A percentile compares a stretch with the other conserved stretches of the same genome.
Conservation (phyloP, 2,329 filamentous ascomycete genomes). For the Claviceps sorghi region DNA sequence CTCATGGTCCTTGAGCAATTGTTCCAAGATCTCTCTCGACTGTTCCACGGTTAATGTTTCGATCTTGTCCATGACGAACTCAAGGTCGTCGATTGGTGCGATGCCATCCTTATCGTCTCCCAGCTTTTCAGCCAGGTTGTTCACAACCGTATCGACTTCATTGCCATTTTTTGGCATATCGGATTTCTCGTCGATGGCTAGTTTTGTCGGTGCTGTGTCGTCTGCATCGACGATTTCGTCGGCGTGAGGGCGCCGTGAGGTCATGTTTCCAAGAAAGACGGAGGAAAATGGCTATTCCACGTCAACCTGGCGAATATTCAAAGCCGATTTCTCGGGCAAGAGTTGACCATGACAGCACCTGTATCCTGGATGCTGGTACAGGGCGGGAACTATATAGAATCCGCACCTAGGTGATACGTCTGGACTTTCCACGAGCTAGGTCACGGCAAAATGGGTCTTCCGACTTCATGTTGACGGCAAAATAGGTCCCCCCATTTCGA, state of each 20-base stretch:
- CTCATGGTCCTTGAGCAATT: conserved; percentile 11
- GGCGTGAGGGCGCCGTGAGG: neutral
- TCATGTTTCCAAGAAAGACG: neutral
- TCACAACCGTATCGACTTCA: conserved; percentile 1
- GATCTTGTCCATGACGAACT: conserved; percentile 13
- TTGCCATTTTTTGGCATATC: neutral
- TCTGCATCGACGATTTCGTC: neutral
- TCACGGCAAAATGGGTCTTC: too few relatives aligned
- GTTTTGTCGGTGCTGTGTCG: neutral
- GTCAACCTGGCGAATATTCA: too few relatives aligned
- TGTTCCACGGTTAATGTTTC: conserved; percentile 10
- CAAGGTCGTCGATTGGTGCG: conserved; percentile 12
- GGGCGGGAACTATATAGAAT: too few relatives aligned
- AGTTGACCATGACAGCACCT: too few relatives aligned
- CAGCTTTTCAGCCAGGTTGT: conserved; percentile 8
- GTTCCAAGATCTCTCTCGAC: conserved; percentile 9
- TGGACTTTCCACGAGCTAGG: too few relatives aligned
- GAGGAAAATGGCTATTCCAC: too few relatives aligned
- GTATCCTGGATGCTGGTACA: too few relatives aligned
- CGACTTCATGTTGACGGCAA: too few relatives aligned
- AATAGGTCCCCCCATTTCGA: too few relatives aligned
- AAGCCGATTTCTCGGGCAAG: too few relatives aligned
- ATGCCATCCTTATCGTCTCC: conserved; percentile 8
- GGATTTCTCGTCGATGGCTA: neutral
- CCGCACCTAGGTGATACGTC: too few relatives aligned